Base-by-base conservation (phyloP, 2,329 filamentous ascomycete species). In the Fusarium sp. region DNA sequence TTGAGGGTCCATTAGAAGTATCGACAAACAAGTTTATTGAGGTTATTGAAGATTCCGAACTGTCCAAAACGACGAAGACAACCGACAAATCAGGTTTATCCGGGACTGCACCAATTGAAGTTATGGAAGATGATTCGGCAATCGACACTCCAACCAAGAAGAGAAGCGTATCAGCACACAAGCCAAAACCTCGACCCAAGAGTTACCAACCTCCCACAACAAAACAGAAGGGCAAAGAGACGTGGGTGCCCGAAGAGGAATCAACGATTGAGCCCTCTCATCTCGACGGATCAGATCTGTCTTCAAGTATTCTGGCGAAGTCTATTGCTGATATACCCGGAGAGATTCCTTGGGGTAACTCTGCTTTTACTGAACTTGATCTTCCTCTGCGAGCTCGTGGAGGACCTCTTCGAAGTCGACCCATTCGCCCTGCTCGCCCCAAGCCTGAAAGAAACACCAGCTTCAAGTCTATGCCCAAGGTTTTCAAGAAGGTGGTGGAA, bases 351-450 rank as follows among this genome's bases (percentile, higher is more conserved):
- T 86, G 90, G 76, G 89, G 89, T 9, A 87, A 88, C 69, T 91
- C 89, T 20, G 89, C 89, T n/a, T 91, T 91, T 71, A 91, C 88
- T 70, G 88, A 89, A 73, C 81, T 91, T 10, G 89, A 91, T 57
- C 78, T 91, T 3, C 85, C 88, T 2, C 75, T 86, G 2, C 57
- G 69, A 8, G 69, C 61, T 13, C 83, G 84, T 23, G 84, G 83
- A 12, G 83, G 84, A 9, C 81, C 86, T 57, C 80, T 83, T n/a
- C 79, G 80, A 32, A 84, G 82, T 61, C 78, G 76, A 63, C 74
- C 78, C 40, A 81, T 83, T 76, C 79, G 69, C 17, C 69, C 67
- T 44, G 70, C 59, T 50, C 67, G 79, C 26, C 79, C 81, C 33
- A 87, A 88, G 73, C 80, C 84, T 11, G 86, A 88, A 48, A 82